Evolutionary conservation across 179 eudicot genomes (phyloP).

Genomic region (Actinidia arguta): DNA sequence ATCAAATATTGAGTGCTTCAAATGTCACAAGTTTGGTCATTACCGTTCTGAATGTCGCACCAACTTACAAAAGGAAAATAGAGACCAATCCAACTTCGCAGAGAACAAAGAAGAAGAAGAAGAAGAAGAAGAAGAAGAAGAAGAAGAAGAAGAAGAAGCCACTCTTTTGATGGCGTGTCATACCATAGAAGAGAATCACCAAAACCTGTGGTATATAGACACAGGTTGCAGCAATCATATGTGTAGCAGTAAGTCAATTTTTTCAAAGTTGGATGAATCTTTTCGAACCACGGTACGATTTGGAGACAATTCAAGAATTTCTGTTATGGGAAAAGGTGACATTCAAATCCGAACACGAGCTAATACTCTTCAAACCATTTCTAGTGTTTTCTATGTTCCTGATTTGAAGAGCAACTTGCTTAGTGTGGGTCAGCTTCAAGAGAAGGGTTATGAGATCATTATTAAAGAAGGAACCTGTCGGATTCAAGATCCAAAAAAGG

Average conservation of each 20-base stretch:
- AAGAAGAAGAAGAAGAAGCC: not conserved
- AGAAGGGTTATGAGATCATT: constrained; percentile 1
- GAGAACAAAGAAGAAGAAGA: not conserved
- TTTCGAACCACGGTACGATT: too few species aligned
- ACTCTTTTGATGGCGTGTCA: not conserved
- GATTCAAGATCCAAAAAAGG: constrained; percentile 8
- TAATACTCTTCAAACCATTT: not conserved
- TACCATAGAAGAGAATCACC: not conserved
- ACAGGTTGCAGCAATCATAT: too few species aligned
- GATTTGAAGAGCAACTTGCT: too few species aligned
- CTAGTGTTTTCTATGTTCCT: too few species aligned
- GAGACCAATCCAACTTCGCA: not conserved
- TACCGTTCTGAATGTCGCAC: not conserved
- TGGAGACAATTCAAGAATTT: not conserved
- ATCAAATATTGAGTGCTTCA: not conserved
- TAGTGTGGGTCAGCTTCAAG: too few species aligned
- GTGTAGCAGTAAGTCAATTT: not conserved
- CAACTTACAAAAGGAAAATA: not conserved
- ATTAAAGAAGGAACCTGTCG: too few species aligned
- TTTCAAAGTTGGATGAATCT: not conserved
- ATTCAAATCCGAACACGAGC: too few species aligned
- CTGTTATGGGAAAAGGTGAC: too few species aligned
- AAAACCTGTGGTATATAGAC: too few species aligned
- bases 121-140: too few species aligned
- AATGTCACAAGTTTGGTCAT: too few species aligned